These are phyloP conservation scores for Fomitopsis pinicola DNA, from an alignment of 1,284 basidiomycete species.

Conservation along the genomic window DNA sequence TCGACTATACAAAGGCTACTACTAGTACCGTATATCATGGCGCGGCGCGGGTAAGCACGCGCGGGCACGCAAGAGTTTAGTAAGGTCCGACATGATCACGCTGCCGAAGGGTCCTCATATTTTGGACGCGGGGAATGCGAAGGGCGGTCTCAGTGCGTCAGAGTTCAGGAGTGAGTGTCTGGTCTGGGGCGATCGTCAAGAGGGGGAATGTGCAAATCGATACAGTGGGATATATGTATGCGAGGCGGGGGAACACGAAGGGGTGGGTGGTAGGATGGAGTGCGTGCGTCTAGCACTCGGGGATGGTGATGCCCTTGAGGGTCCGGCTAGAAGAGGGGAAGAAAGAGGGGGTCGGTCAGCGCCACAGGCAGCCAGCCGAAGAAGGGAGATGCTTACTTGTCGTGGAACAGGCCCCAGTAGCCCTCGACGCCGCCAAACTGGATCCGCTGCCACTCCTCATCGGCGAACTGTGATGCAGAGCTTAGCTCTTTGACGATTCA, in stretches of 20 bases:
- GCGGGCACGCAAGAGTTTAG: no score
- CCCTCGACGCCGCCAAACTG: conserved; percentile 85
- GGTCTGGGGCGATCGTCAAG: not conserved
- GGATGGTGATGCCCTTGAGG: conserved; percentile 29
- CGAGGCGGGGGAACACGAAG: not conserved
- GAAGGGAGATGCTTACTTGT: conserved; percentile 37
- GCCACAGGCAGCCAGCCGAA: not conserved
- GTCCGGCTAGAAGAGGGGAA: conserved; percentile 25
- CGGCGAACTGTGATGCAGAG: conserved; percentile 53
- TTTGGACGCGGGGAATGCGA: not conserved
- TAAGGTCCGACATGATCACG: no score
- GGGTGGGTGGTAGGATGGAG: not conserved
- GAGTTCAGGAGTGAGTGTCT: not conserved
- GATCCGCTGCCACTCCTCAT: conserved; percentile 81
- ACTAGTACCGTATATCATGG: no score
- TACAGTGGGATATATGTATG: not conserved
- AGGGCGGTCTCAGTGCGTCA: not conserved
- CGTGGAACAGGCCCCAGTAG: conserved; percentile 63
- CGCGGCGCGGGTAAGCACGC: no score
- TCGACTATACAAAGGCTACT: no score
- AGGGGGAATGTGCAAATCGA: not conserved
- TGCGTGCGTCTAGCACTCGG: conserved; percentile 16
- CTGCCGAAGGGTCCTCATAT: no score
- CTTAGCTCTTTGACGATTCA: not conserved
- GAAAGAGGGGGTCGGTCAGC: not conserved